These are phyloP conservation scores for Murraya paniculata DNA, from an alignment of 345 rosid genomes.

Conservation along the genomic window DNA sequence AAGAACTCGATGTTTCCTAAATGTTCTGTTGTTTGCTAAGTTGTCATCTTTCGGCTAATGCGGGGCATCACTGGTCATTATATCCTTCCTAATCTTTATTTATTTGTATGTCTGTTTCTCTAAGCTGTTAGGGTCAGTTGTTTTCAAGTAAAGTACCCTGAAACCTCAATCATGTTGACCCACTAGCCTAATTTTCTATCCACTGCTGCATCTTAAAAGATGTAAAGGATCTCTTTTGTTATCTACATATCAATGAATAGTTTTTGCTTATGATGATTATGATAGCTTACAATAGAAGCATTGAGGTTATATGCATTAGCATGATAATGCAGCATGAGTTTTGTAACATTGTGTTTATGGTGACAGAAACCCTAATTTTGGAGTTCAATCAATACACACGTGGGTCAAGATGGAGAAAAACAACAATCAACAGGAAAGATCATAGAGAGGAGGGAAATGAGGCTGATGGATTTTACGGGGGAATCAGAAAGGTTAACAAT, in stretches of 20 bases:
- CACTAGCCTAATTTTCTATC: slow-evolving; percentile 17
- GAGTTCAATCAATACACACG: slow-evolving; percentile 71
- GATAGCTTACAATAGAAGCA: not conserved
- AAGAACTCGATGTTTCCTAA: slow-evolving; percentile 28
- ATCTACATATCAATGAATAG: not conserved
- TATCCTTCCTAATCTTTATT: slow-evolving; percentile 12
- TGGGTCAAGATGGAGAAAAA: slow-evolving; percentile 76
- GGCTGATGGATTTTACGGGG: slow-evolving; percentile 88
- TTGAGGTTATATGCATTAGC: not conserved
- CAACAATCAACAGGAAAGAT: slow-evolving; percentile 50
- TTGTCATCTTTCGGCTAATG: slow-evolving; percentile 30
- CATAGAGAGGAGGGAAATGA: slow-evolving; percentile 82
- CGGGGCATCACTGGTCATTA: slow-evolving; percentile 33
- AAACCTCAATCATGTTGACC: slow-evolving; percentile 1
- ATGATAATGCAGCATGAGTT: not conserved
- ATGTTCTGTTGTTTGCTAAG: slow-evolving; percentile 25
- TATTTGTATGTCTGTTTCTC: slow-evolving; percentile 15
- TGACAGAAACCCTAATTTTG: slow-evolving; percentile 56
- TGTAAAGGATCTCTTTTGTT: slow-evolving; percentile 2
- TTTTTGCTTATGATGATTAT: not conserved
- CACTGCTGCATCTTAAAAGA: slow-evolving; percentile 1
- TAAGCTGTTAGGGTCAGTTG: slow-evolving; percentile 18
- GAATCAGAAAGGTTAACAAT: slow-evolving; percentile 61
- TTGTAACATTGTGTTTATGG: slow-evolving; percentile 16
- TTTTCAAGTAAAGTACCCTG: slow-evolving; percentile 11